A percentile compares a stretch with the other conserved stretches of the same genome.
These are phyloP conservation scores for Viola pubescens DNA, from an alignment of 441 rosid genomes.

Conservation along the genomic window DNA sequence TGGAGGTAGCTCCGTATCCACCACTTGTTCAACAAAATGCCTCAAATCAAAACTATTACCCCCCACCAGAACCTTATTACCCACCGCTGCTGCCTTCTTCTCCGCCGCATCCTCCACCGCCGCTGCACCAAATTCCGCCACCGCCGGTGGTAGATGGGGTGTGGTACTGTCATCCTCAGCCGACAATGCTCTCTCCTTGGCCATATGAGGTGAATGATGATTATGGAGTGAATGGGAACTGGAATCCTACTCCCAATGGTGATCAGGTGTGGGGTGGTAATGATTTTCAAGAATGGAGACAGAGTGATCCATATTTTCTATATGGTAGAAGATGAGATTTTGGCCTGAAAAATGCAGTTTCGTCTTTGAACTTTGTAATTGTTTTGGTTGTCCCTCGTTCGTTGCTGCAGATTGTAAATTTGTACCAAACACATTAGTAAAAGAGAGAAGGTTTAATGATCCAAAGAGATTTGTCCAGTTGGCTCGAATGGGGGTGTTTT, in stretches of 20 bases:
- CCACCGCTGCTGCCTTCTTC: slow-evolving; percentile 23
- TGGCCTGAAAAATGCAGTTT: no score
- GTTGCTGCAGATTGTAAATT: no score
- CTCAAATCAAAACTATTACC: slow-evolving; percentile 18
- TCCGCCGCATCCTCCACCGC: slow-evolving; percentile 18
- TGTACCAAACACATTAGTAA: no score
- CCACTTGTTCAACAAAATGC: slow-evolving; percentile 12
- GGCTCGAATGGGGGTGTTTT: no score
- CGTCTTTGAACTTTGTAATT: no score
- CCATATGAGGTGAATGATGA: slow-evolving; percentile 4
- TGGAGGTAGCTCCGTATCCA: slow-evolving; percentile 8
- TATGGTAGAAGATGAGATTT: no score
- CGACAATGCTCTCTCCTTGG: slow-evolving; percentile 16
- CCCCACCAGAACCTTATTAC: slow-evolving; percentile 19
- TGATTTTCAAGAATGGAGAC: no score
- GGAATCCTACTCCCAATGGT: slow-evolving; percentile 5
- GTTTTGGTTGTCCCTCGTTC: no score
- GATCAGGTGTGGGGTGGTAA: no score
- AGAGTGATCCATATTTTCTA: no score
- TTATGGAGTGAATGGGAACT: slow-evolving; percentile 7
- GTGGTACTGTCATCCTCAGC: slow-evolving; percentile 16
- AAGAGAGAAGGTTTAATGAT: no score
- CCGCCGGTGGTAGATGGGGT: slow-evolving; percentile 16
- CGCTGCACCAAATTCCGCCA: slow-evolving; percentile 12
- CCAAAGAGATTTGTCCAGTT: no score